Evolutionary conservation across 2,329 filamentous ascomycete genomes (phyloP), one percentile per base, ranked within the genome.

Genomic region (Penicillium sp.): DNA sequence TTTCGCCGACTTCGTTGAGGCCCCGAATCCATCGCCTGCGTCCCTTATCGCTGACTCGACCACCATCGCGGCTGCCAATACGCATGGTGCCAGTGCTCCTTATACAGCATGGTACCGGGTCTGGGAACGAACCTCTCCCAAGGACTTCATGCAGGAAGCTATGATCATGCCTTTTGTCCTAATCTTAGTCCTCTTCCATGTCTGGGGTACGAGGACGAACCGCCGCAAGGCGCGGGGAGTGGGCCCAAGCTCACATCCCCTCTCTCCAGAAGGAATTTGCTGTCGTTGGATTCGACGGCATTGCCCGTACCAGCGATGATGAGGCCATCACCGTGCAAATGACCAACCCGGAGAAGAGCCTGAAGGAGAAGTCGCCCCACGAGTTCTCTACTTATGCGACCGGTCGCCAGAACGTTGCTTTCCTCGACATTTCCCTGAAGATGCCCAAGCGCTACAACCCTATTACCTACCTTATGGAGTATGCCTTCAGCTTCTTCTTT

Each of bases 81-180:
- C 76, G 41, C 73, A 26, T 45, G 52, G 76, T 47, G 80, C 82
- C 43, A 75, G 72, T 42, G 78, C 81, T 25, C 89, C 90, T 14
- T 97, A 89, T 75, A 96, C 92, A 49, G 91, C 90, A 80, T 99
- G 94, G 94, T 99, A 97, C 79, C 91, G 92, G 54, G 81, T 97
- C 58, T 94, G 96, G 83, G 92, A 97, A 83, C 91, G 94, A 69
- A 87, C 92, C 68, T 86, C 86, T 25, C 79, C 88, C 57, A 82
- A 82, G 69, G 94, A 99, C 74, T 99, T 99, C 82, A 86, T 86
- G 77, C 83, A 88, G 67, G 94, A 99, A 79, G 88, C 89, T 56
- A 78, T 92, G 72, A 89, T 99, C 67, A 78, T 97, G 57, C 83
- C 84, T 31, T 81, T 92, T 68, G 85, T 97, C 65, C 69, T 87